Percentiles rank a stretch among this genome's conserved stretches.
Conservation (phyloP, 352 stramenopile genomes). For the Phytophthora meadii region DNA sequence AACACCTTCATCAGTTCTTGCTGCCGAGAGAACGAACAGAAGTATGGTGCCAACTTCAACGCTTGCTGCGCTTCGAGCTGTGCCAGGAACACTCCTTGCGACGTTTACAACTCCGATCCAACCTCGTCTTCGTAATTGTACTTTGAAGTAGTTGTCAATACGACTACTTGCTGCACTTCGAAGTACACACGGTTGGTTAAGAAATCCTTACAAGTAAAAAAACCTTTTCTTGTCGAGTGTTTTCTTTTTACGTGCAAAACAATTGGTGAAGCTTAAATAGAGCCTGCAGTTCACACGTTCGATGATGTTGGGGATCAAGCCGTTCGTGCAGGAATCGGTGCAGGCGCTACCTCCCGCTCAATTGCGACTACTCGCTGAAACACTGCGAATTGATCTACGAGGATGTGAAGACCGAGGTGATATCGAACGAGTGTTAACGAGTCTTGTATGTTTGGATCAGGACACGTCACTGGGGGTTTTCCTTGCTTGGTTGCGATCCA, state of each 20-base stretch:
- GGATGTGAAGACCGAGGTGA: conserved; percentile 65
- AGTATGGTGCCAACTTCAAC: background rate
- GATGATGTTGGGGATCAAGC: conserved; percentile 66
- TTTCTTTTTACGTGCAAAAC: no score
- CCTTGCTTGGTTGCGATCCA: conserved; percentile 63
- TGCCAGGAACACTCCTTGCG: background rate
- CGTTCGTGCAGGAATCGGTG: conserved; percentile 72
- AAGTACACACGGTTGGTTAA: no score
- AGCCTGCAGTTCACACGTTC: no score
- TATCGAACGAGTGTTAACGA: conserved; percentile 65
- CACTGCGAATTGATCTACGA: conserved; percentile 67
- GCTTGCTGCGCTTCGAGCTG: background rate
- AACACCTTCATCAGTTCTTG: background rate
- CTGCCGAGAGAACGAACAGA: background rate
- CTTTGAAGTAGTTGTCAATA: no score
- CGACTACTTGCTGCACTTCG: no score
- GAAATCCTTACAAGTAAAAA: no score
- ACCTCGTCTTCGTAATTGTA: background rate
- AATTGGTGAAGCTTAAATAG: no score
- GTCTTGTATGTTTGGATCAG: conserved; percentile 73
- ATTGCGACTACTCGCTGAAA: conserved; percentile 60
- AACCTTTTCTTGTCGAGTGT: no score
- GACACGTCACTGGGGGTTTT: conserved; percentile 79
- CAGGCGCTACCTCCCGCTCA: conserved; percentile 51
- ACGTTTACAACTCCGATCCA: background rate